Base-by-base conservation (phyloP, 2,329 filamentous ascomycete species). In the Aquanectria penicillioides region DNA sequence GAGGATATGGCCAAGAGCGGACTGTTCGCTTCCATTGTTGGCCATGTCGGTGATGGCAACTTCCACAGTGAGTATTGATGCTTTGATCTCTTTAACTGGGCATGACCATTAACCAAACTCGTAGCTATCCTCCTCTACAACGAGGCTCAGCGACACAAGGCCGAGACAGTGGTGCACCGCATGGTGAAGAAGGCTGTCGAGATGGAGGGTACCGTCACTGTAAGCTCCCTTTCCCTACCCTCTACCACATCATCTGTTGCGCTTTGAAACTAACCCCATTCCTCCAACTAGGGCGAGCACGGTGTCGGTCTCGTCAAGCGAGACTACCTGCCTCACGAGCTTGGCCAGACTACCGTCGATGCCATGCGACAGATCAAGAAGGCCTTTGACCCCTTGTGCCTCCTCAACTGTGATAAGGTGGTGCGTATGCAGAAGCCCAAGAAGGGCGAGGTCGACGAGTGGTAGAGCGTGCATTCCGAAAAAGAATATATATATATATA, bases 161-260 rank as follows among this genome's bases (percentile, higher is more conserved):
- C 90, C 3, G 89, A 93, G 70, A 82, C 83, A 34, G 79, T 94
- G 22, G 90, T 95, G 22, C 90, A 94, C 72, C 83, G 87, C 57
- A 95, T 95, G 92, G 91, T 94, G 54, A 93, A 94, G 83, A 83
- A 90, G 61, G 92, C 92, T 0, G 88, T 96, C 44, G 90, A 93
- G 77, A 85, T 93, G 79, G 92, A 95, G 75, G 92, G 92, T 8
- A 95, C 92, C 0, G 91, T 93, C 1, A 94, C 92, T 11, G 83
- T 85, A 69, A 69, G 81, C 70, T 18, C 22, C 2, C 5, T 38
- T 18, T 25, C 20, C 13, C 22, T 5, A 4, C 25, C 13, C n/a
- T 11, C 7, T 23, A 11, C 10, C 6, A 15, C 15, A 26, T 11
- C 13, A 5, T 28, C 28, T 10, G 17, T 7, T 13, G 22, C 13